A percentile compares a stretch with the other conserved stretches of the same genome.
These are phyloP conservation scores for Graphilbum sp. DNA, from an alignment of 2,329 filamentous ascomycete genomes.

Conservation along the genomic window DNA sequence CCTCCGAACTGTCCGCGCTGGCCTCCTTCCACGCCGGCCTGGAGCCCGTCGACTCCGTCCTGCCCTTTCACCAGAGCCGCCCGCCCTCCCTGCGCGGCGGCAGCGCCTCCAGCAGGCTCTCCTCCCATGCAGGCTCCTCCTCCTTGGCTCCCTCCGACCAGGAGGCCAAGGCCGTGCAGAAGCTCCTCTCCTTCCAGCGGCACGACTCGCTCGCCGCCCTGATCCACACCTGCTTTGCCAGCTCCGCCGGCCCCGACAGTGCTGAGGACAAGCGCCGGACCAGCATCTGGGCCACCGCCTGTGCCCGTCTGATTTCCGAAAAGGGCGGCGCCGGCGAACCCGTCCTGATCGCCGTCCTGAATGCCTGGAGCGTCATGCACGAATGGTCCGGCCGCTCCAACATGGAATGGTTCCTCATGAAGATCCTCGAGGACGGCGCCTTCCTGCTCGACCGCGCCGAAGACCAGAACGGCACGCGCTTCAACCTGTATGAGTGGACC, in stretches of 20 bases:
- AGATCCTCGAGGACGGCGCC: constrained; percentile 80
- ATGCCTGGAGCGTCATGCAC: constrained; percentile 72
- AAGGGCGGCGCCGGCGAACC: constrained; percentile 62
- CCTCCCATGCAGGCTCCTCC: background rate
- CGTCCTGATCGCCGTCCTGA: constrained; percentile 69
- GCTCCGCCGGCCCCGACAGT: constrained; percentile 66
- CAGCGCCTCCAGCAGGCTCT: constrained; percentile 10
- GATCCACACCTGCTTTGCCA: constrained; percentile 78
- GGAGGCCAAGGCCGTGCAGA: constrained; percentile 45
- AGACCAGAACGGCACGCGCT: constrained; percentile 55
- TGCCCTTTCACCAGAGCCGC: constrained; percentile 43
- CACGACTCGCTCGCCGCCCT: constrained; percentile 74
- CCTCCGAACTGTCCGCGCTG: constrained; percentile 60
- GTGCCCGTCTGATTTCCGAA: constrained; percentile 66
- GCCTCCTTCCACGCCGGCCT: constrained; percentile 63
- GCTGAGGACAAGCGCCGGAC: constrained; percentile 65
- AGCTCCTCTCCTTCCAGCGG: constrained; percentile 74
- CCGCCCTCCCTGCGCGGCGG: constrained; percentile 26
- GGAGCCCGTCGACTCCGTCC: constrained; percentile 70
- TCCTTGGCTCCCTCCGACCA: background rate
- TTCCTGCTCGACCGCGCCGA: constrained; percentile 79
- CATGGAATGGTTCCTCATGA: constrained; percentile 89
- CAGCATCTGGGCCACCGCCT: constrained; percentile 76
- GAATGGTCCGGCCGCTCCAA: constrained; percentile 82
- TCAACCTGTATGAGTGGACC: constrained; percentile 56